Evolutionary conservation across 2,329 filamentous ascomycete genomes (phyloP), one percentile per base, ranked within the genome.

Genomic region (Byssothecium circinans): DNA sequence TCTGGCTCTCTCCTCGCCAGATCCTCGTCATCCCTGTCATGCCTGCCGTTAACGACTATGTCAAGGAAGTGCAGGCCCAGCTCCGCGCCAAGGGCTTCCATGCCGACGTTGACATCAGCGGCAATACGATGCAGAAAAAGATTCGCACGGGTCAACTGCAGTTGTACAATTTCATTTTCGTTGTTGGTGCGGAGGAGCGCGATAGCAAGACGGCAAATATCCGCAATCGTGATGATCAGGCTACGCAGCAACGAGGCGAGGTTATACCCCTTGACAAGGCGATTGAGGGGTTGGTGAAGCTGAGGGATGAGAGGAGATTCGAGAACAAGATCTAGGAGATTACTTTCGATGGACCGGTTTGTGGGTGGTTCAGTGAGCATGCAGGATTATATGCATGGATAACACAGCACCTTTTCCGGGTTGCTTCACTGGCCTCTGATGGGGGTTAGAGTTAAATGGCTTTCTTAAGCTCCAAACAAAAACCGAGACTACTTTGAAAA

Each of bases 91-190:
- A 85, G 69, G 78, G 79, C 40, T 82, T 92, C 71, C 87, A 86
- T 63, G 82, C 83, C 65, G 86, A 89, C 67, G 78, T 86, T 49
- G 86, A 89, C 67, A 77, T 87, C 42, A 81, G 81, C 58, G 84
- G 87, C 62, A 90, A 92, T 74, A 94, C 88, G 6, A 83, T 94
- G 74, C 86, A 90, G 71, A 92, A 94, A 82, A 94, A 94, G 83
- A 90, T 94, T 58, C 85, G 88, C 60, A 91, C 82, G 46, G 89
- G 85, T 12, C 89, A 94, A 73, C 72, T 92, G 61, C 79, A 85
- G 43, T 86, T 91, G 72, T 92, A 91, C 76, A 91, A 91, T 76
- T 91, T 88, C 72, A 88, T 91, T 61, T 88, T 91, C 62, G 83
- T 86, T 29, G 81, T 86, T 15, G 83, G 83, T 47, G 82, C 81